Base-by-base conservation (phyloP, 1,139 yeast species). In the Pichia kudriavzevii region DNA sequence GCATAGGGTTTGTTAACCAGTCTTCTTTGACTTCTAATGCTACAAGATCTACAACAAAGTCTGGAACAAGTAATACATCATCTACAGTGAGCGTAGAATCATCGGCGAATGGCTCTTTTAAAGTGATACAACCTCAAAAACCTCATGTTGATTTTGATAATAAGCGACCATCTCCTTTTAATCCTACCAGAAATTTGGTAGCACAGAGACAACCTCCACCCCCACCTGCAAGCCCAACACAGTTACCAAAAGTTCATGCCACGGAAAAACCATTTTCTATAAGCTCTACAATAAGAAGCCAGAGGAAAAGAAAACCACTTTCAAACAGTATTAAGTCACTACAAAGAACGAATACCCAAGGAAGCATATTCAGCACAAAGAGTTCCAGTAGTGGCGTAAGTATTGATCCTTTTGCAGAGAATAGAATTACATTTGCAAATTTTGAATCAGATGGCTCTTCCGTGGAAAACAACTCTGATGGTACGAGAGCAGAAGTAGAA, bases 141-240 rank as follows among this genome's bases (percentile, higher is more conserved):
- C 62, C 72, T 20, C 93, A 81, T 51, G 82, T 84, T 39, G 87
- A 85, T 58, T 83, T 84, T 53, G 93, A 84, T 50, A 79, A 83
- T 49, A 65, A 88, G 36, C 62, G 94, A 29, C 75, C 77, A 34
- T 79, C 94, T 0, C 94, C 94, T 1, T 80, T 72, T 48, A 76
- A 21, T 7, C 39, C 43, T 16, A 36, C 40, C 3, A 44, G 39
- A 5, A 46, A 43, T 22, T 37, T 53, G 19, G 44, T 47, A 21
- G 54, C 59, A 4, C 47, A 45, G 25, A 39, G 59, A 28, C 45
- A 42, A n/a, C 53, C 59, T 5, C 59, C 59, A 4, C 55, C 56
- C 1, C 55, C 56, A 1, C 57, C 58, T 4, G 30, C 39, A 8
- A 29, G 26, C 12, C 32, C 35, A 2, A 19, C 34, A 4, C 22